These are phyloP conservation scores for Epichloe glyceriae DNA, from an alignment of 2,329 filamentous ascomycete genomes.

Conservation along the genomic window DNA sequence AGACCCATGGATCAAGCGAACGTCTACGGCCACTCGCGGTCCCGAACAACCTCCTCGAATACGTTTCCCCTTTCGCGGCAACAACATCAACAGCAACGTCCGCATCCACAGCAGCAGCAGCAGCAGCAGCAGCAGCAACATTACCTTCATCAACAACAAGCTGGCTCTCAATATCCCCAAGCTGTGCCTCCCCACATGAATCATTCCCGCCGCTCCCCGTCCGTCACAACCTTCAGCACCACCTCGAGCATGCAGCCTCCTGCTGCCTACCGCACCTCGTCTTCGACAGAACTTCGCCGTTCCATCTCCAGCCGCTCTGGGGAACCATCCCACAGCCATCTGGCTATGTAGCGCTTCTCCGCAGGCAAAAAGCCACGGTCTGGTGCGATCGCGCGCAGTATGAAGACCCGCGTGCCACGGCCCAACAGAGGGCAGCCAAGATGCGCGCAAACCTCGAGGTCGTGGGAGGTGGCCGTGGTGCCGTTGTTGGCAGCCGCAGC, in stretches of 20 bases:
- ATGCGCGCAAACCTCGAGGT: constrained; percentile 77
- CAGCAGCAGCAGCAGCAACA: constrained; percentile 12
- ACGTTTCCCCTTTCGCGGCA: constrained; percentile 28
- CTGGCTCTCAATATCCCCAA: constrained; percentile 5
- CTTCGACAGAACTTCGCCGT: constrained; percentile 49
- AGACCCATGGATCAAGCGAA: constrained; percentile 21
- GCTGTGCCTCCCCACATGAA: constrained; percentile 4
- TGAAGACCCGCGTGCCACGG: constrained; percentile 73
- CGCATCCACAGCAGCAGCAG: constrained; percentile 17
- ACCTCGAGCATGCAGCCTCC: constrained; percentile 53
- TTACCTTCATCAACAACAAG: constrained; percentile 18
- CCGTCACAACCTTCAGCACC: constrained; percentile 58
- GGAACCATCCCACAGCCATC: constrained; percentile 39
- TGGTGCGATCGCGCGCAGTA: constrained; percentile 94
- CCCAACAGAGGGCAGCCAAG: constrained; percentile 77
- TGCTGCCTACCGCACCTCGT: constrained; percentile 42
- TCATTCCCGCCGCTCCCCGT: constrained; percentile 41
- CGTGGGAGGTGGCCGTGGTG: constrained; percentile 41
- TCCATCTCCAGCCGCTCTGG: constrained; percentile 72
- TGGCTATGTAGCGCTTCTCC: constrained; percentile 91
- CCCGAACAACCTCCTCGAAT: constrained; percentile 44
- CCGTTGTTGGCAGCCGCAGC: constrained; percentile 34
- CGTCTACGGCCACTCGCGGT: constrained; percentile 39
- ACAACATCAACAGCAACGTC: constrained; percentile 15
- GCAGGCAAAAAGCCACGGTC: constrained; percentile 93